Evolutionary conservation across 1,284 basidiomycete species (phyloP).

Genomic region (Cryptococcus sp.): DNA sequence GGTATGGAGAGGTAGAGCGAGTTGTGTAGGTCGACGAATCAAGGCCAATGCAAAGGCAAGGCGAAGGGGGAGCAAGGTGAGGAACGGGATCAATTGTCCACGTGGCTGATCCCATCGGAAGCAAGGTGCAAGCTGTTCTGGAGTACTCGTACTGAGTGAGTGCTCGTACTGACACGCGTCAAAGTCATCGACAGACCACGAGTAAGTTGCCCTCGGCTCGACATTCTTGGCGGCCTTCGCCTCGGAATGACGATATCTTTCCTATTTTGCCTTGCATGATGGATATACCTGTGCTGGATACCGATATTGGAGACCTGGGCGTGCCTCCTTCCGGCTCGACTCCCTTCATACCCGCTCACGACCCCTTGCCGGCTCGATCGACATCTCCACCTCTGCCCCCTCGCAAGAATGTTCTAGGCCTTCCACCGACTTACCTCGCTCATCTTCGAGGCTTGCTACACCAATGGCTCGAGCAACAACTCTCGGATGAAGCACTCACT

Average conservation of each 20-base stretch:
- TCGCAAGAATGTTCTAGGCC: conserved; percentile 19
- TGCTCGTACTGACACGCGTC: too few species aligned
- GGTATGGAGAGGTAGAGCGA: too few species aligned
- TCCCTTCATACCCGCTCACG: background rate
- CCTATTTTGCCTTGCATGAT: background rate
- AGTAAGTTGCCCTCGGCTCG: too few species aligned
- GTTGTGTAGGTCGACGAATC: conserved; percentile 1
- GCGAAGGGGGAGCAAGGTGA: background rate
- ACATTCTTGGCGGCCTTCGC: too few species aligned
- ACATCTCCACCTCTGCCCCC: conserved; percentile 23
- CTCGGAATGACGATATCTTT: background rate
- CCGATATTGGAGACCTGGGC: conserved; percentile 1
- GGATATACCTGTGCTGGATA: background rate
- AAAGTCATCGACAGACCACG: too few species aligned
- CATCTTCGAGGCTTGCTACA: conserved; percentile 23
- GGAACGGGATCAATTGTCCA: background rate
- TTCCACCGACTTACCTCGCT: conserved; percentile 26
- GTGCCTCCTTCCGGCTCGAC: background rate
- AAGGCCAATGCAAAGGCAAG: background rate
- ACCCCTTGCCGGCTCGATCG: conserved; percentile 6
- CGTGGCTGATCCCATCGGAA: background rate
- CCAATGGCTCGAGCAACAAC: conserved; percentile 33
- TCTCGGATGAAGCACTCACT: background rate
- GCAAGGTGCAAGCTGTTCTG: background rate
- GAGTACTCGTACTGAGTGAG: too few species aligned